Base-by-base conservation (phyloP, 371 early-diverging fungal genomes). In the Zancudomyces culisetae region DNA sequence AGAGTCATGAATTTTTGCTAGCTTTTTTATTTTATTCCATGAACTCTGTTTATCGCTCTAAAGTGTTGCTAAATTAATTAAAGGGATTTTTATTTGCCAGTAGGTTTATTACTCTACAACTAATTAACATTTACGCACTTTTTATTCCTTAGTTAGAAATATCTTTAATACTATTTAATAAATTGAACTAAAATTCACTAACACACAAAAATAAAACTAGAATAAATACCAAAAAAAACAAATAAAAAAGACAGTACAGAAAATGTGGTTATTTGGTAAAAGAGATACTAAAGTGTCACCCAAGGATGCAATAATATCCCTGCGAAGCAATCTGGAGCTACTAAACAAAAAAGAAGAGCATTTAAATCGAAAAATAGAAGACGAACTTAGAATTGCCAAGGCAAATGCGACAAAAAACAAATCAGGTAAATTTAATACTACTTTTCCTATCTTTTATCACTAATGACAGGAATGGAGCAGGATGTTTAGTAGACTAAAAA, bases 371-470 rank as follows among this genome's bases (percentile, higher is more conserved):
- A 87, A 86, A 66, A 84, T 90, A 42, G 89, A 92, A 58, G 76
- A 76, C 47, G 92, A 95, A 68, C 63, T 85, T 42, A 85, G 81
- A 66, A 75, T 73, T 26, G 98, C 98, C 0, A 87, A 83, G 58
- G 64, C 73, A 2, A 90, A 93, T 66, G 92, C 87, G 2, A 78
- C 87, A n/a, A 85, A 84, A 65, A 97, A 95, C 74, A 85, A 84
- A 26, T 20, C 48, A 48, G 64, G 62, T 83, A 77, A 81, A 90
- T 84, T 74, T 48, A 64, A 45, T 10, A 15, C n/a, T 56, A 51
- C 39, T 40, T 13, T 13, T 40, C 28, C 51, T 54, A 1, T 21
- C 21, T 24, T 55, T 54, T 12, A 6, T 54, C 30, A 13, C 10
- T 18, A 56, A 3, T 39, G n/a, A n/a, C n/a, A n/a, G n/a, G n/a